phyloP scores from a whole-genome alignment of 169 alveolate genomes.

The Eimeria acervulina region DNA sequence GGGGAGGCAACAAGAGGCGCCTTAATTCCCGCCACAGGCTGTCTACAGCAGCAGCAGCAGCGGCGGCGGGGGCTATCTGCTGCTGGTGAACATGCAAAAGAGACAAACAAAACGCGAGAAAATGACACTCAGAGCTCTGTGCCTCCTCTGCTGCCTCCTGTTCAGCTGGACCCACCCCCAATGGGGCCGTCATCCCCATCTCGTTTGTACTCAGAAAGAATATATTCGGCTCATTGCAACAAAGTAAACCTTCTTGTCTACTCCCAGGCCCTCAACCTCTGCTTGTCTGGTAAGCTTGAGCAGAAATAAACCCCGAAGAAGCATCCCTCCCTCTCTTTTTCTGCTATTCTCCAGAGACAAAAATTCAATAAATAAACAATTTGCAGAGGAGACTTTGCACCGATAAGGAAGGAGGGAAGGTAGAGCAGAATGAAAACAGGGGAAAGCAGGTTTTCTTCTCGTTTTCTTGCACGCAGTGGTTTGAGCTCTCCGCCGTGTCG shows the following conservation, averaged over 20 bases:
- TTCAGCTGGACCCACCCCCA: too few species aligned
- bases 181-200: slow-evolving; percentile 3
- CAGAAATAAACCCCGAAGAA: background rate
- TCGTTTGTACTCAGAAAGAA: background rate
- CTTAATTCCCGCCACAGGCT: background rate
- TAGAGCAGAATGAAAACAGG: background rate
- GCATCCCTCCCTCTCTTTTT: too few species aligned
- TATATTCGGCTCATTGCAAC: background rate
- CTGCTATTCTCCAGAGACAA: too few species aligned
- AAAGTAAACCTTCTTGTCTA: slow-evolving; percentile 17
- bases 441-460: background rate
- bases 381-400: too few species aligned
- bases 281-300: slow-evolving; percentile 16
- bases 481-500: too few species aligned
- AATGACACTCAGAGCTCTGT: background rate
- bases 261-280: slow-evolving; percentile 18
- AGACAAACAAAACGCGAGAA: background rate
- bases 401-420: too few species aligned
- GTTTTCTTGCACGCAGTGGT: too few species aligned
- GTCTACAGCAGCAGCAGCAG: too few species aligned
- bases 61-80: too few species aligned
- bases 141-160: too few species aligned
- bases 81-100: too few species aligned
- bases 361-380: too few species aligned
- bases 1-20: background rate